phyloP scores from a whole-genome alignment of 108 stramenopile species.

The Schizochytrium sp. region DNA sequence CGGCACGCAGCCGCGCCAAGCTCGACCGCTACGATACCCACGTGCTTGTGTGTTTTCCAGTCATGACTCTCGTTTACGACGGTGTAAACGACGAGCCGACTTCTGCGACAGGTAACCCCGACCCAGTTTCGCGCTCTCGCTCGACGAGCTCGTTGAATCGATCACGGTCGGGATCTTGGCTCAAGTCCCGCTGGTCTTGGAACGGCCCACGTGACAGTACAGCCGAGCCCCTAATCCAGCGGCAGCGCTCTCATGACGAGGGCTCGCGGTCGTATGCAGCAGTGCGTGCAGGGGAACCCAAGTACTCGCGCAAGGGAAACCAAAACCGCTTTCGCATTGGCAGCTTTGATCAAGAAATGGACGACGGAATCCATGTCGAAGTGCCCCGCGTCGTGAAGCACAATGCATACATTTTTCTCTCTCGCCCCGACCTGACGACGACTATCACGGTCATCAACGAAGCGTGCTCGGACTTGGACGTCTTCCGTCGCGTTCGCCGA shows the following conservation, averaged over 20 bases:
- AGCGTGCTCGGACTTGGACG: not conserved
- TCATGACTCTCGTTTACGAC: constrained; percentile 12
- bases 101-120: not conserved
- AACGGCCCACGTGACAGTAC: not conserved
- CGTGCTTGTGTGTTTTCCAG: constrained; percentile 36
- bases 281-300: not conserved
- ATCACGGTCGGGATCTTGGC: not conserved
- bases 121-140: not conserved
- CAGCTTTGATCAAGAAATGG: not conserved
- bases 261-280: not conserved
- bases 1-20: constrained; percentile 25
- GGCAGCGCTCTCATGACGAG: not conserved
- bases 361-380: constrained; percentile 24
- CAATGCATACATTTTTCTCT: constrained; percentile 25
- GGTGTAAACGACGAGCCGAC: not conserved
- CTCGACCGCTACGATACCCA: constrained; percentile 30
- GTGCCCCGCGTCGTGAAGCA: constrained; percentile 27
- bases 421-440: not conserved
- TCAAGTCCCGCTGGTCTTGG: not conserved
- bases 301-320: not conserved
- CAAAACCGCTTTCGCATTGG: not conserved
- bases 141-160: not conserved
- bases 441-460: not conserved
- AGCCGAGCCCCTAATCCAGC: not conserved
- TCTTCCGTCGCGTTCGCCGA: constrained; percentile 16